These are phyloP conservation scores for Teratosphaeria nubilosa DNA, from an alignment of 2,329 filamentous ascomycete genomes.

Conservation along the genomic window DNA sequence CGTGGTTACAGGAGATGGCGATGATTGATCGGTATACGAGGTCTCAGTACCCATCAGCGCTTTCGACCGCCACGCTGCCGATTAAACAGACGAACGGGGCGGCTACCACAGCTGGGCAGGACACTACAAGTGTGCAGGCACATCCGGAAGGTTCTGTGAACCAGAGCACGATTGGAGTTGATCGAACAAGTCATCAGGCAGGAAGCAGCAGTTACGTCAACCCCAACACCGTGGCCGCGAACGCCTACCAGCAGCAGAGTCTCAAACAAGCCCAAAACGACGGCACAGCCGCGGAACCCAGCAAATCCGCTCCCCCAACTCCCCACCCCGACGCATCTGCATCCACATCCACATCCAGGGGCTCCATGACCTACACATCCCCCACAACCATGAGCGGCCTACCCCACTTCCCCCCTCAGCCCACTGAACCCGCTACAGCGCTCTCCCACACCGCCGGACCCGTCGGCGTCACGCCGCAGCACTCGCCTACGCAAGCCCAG, in stretches of 20 bases:
- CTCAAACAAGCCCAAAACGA: neutral
- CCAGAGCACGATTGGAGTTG: neutral
- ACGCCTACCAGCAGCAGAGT: neutral
- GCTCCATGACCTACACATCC: conserved; percentile 2
- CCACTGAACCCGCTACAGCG: conserved; percentile 7
- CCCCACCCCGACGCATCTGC: neutral
- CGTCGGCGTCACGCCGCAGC: neutral
- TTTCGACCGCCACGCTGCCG: neutral
- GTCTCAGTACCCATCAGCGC: conserved; percentile 1
- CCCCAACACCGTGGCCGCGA: neutral
- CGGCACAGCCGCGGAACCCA: neutral
- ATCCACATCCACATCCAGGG: neutral
- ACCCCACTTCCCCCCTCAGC: conserved; percentile 8
- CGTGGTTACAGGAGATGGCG: conserved; percentile 68
- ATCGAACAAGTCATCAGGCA: neutral
- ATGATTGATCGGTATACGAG: conserved; percentile 49
- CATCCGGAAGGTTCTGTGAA: neutral
- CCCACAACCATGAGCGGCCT: conserved; percentile 1
- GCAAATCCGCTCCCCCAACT: neutral
- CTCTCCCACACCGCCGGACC: neutral
- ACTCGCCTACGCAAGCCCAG: conserved; percentile 1
- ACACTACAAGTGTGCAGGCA: neutral
- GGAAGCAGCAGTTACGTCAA: neutral
- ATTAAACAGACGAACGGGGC: neutral
- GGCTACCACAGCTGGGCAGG: neutral